Percentiles rank a stretch among this genome's conserved stretches.
These are phyloP conservation scores for Monascus purpureus DNA, from an alignment of 495 filamentous ascomycete species.

Conservation along the genomic window DNA sequence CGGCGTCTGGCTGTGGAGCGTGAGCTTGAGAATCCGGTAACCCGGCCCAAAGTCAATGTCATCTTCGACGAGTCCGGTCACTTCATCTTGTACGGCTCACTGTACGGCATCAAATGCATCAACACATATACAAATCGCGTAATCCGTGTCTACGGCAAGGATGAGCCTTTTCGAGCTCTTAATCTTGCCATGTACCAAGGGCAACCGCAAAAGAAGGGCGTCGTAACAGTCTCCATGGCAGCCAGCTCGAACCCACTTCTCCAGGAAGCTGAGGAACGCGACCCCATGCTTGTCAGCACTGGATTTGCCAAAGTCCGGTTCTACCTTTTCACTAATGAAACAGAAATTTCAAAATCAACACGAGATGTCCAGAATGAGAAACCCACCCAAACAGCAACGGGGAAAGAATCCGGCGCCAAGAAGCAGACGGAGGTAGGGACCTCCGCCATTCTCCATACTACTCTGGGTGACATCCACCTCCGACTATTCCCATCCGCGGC, in stretches of 20 bases:
- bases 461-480: constrained; percentile 86
- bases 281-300: constrained; percentile 77
- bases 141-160: constrained; percentile 73
- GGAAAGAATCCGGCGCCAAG: constrained; percentile 15
- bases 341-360: constrained; percentile 65
- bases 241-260: constrained; percentile 86
- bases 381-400: constrained; percentile 33
- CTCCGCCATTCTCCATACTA: constrained; percentile 79
- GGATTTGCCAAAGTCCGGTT: constrained; percentile 84
- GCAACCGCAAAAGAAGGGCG: constrained; percentile 76
- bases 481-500: constrained; percentile 87
- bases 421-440: constrained; percentile 46
- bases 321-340: constrained; percentile 95
- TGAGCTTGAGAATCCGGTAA: constrained; percentile 57
- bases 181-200: constrained; percentile 89
- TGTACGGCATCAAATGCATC: constrained; percentile 81
- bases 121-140: constrained; percentile 90
- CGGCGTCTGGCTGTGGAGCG: constrained; percentile 76
- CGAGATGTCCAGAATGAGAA: constrained; percentile 95
- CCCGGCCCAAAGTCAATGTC: constrained; percentile 66
- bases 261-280: constrained; percentile 79
- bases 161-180: constrained; percentile 74
- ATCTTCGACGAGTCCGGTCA: constrained; percentile 93
- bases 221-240: constrained; percentile 96
- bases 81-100: constrained; percentile 87